A percentile compares a stretch with the other conserved stretches of the same genome.
These are phyloP conservation scores for Torrubiellomyces zombiae DNA, from an alignment of 2,329 filamentous ascomycete species.

Conservation along the genomic window DNA sequence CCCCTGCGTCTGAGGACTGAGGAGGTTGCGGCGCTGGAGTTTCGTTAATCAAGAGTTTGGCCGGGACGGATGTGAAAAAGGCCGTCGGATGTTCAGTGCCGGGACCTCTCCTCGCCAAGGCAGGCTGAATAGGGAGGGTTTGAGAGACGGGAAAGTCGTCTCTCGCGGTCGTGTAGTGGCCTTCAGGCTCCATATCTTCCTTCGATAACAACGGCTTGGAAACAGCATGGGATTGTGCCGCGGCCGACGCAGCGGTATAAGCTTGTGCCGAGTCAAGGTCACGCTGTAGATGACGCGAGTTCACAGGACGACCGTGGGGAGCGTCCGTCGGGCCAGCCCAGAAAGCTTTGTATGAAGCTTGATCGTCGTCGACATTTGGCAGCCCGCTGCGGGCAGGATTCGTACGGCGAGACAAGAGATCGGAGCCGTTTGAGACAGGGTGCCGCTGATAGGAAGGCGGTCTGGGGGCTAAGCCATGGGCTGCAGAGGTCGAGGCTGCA, in stretches of 20 bases:
- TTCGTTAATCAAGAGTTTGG: too few species aligned
- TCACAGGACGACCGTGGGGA: slow-evolving; percentile 39
- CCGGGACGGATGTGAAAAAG: too few species aligned
- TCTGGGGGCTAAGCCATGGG: slow-evolving; percentile 38
- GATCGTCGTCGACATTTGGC: slow-evolving; percentile 20
- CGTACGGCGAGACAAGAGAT: slow-evolving; percentile 9
- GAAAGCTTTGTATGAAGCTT: too few species aligned
- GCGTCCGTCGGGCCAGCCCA: slow-evolving; percentile 45
- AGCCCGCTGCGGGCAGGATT: too few species aligned
- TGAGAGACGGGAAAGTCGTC: too few species aligned
- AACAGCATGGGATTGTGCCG: slow-evolving; percentile 5
- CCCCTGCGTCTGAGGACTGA: too few species aligned
- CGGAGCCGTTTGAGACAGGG: slow-evolving; percentile 16
- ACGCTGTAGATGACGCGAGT: slow-evolving; percentile 35
- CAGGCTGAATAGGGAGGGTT: slow-evolving; percentile 8
- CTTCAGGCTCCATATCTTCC: slow-evolving; percentile 11
- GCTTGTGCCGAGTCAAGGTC: slow-evolving; percentile 10
- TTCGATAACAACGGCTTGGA: too few species aligned
- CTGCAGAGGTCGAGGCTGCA: slow-evolving; percentile 30
- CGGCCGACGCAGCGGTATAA: slow-evolving; percentile 6
- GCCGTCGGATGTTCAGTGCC: too few species aligned
- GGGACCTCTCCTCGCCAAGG: slow-evolving; percentile 8
- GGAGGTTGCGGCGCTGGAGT: too few species aligned
- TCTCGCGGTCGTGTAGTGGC: slow-evolving; percentile 10
- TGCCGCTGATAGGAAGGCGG: slow-evolving; percentile 40